Base-by-base conservation (phyloP, 805 yeast genomes). In the Metschnikowia lachancei region DNA sequence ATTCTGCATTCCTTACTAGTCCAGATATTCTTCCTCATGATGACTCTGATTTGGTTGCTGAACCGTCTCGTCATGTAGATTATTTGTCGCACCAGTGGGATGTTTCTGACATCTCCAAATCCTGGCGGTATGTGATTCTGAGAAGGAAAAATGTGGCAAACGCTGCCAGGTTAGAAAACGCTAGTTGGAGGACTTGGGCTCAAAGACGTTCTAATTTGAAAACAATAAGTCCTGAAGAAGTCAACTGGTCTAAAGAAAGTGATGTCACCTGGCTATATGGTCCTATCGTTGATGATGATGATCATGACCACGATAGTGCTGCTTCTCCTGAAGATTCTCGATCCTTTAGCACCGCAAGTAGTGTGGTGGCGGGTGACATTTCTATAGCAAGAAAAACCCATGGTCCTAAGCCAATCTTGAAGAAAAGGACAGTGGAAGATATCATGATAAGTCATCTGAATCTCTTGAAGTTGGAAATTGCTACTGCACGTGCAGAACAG, bases 231-330 rank as follows among this genome's bases (percentile, higher is more conserved):
- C 99, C 99, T 1, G 95, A 89, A 59, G 78, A 80, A 31, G 87
- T 94, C 39, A 92, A 94, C 65, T 94, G 99, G 99, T 82, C 89
- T 36, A 94, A 95, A 67, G 99, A 94, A 59, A 84, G 85, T 48
- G 99, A 94, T 64, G 97, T 94, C 10, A 90, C 97, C 1, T 94
- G 99, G 99, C 77, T 94, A 12, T 94, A 92, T 67, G 99, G 99
- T 1, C 99, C 99, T 0, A 71, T 82, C 19, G 73, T 80, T 46
- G 74, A 73, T 47, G 82, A 77, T 45, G 72, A 69, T 24, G 66
- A 60, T 30, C 51, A 54, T 29, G 55, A 52, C 17, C 45, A 42
- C 16, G 60, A 57, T 26, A 58, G 56, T 30, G 61, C 56, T 24
- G 59, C 56, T 11, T 55, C 58, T 10, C 55, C 55, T 29, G 62